Conservation (phyloP, 768 basidiomycete species). For the Mycena latifolia region DNA sequence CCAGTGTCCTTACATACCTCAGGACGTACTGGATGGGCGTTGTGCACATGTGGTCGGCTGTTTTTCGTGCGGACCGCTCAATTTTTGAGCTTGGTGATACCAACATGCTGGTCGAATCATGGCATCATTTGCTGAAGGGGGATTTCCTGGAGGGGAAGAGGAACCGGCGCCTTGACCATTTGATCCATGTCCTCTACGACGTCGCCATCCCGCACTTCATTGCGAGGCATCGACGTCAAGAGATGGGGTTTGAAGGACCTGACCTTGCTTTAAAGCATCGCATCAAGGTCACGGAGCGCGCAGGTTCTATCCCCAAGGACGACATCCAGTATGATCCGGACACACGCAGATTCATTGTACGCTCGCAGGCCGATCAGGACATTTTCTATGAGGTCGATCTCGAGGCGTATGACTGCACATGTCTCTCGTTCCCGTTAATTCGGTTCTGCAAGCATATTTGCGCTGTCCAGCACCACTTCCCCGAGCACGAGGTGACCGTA, state of each 20-base stretch:
- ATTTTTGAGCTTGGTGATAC: slow-evolving; percentile 38
- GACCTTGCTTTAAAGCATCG: too few relatives aligned
- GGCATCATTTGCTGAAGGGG: slow-evolving; percentile 42
- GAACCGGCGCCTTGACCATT: slow-evolving; percentile 39
- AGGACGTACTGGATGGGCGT: slow-evolving; percentile 33
- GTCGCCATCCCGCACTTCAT: too few relatives aligned
- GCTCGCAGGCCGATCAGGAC: too few relatives aligned
- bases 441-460: background rate
- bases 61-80: slow-evolving; percentile 23
- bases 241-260: too few relatives aligned
- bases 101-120: slow-evolving; percentile 43
- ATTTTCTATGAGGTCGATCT: too few relatives aligned
- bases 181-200: slow-evolving; percentile 25
- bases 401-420: background rate
- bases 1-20: slow-evolving; percentile 16
- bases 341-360: too few relatives aligned
- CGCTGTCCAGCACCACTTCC: background rate
- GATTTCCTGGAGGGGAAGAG: slow-evolving; percentile 39
- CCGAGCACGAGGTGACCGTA: background rate
- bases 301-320: too few relatives aligned
- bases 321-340: too few relatives aligned
- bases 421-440: background rate
- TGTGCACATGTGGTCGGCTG: slow-evolving; percentile 40
- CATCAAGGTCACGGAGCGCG: too few relatives aligned
- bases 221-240: too few relatives aligned